Base-by-base conservation (phyloP, 192 early-diverging fungal species). In the Gamsiella multidivaricata region DNA sequence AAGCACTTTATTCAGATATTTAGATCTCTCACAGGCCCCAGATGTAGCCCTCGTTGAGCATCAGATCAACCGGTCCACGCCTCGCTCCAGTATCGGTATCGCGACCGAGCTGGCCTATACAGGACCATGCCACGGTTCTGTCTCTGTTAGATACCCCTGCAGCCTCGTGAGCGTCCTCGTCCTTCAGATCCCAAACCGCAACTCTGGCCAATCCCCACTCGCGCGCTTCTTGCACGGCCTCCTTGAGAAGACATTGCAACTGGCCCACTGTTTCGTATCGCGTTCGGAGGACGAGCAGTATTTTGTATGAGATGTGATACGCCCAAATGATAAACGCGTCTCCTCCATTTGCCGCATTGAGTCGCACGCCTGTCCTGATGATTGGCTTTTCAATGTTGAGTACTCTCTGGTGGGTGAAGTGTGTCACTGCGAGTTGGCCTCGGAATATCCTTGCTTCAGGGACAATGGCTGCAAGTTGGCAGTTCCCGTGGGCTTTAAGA, bases 301-400 rank as follows among this genome's bases (percentile, higher is more conserved):
- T 25, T 14, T 55, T 54, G 36, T 23, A 3, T 31, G 52, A 25
- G 3, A 29, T 4, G 6, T 42, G 39, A 55, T 65, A 46, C 12
- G 52, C 42, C 64, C 64, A 65, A 2, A 65, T 34, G 18, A 65
- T 55, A 20, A 65, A 65, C 20, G 41, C 52, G 10, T 45, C n/a
- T 45, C 23, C 23, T 15, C 23, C 28, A 14, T 61, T 50, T n/a
- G n/a, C n/a, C n/a, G n/a, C n/a, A 23, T 46, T 46, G 45, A 64
- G 22, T 28, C 51, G 32, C 51, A 42, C 34, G 5, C 62, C 62
- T 14, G 54, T 53, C 5, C 62, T 34, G 14, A 34, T 10, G 49
- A 64, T 64, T 3, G 50, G 18, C 39, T 33, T 64, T 5, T 34
- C 14, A 14, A 28, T 12, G 8, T 31, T 32, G n/a, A 25, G n/a